A percentile compares a stretch with the other conserved stretches of the same genome.
Conservation (phyloP, 2,329 filamentous ascomycete species). For the Calonectria hawksworthii region DNA sequence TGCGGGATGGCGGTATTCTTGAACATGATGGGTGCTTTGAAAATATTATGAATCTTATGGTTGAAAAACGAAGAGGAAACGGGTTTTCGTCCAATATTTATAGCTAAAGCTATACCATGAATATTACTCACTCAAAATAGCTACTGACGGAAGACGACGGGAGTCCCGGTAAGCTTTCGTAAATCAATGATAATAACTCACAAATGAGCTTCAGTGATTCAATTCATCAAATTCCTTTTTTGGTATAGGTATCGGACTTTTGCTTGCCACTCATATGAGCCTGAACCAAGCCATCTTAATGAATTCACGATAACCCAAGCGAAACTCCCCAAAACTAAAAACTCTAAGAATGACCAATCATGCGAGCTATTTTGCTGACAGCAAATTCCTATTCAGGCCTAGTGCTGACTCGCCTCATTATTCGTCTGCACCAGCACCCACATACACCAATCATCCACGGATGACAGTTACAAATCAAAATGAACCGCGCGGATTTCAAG, state of each 20-base stretch:
- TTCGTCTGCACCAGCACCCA: not conserved
- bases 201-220: not conserved
- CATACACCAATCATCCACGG: not conserved
- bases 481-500: too few species aligned
- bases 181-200: not conserved
- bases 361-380: not conserved
- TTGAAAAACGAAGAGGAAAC: not conserved
- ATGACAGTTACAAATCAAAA: not conserved
- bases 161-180: not conserved
- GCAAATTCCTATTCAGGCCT: not conserved
- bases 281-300: not conserved
- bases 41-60: not conserved
- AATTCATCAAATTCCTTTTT: not conserved
- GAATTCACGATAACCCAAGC: not conserved
- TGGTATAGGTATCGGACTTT: not conserved
- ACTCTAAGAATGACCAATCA: not conserved
- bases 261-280: too few species aligned
- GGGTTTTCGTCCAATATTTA: not conserved
- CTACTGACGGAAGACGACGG: not conserved
- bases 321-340: not conserved
- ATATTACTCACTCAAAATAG: not conserved
- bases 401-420: not conserved
- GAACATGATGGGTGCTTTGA: not conserved
- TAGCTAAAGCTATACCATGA: not conserved
- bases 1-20: slow-evolving; percentile 29